Evolutionary conservation across 257 asterid species (phyloP).

Genomic region (Solanum tarijense): DNA sequence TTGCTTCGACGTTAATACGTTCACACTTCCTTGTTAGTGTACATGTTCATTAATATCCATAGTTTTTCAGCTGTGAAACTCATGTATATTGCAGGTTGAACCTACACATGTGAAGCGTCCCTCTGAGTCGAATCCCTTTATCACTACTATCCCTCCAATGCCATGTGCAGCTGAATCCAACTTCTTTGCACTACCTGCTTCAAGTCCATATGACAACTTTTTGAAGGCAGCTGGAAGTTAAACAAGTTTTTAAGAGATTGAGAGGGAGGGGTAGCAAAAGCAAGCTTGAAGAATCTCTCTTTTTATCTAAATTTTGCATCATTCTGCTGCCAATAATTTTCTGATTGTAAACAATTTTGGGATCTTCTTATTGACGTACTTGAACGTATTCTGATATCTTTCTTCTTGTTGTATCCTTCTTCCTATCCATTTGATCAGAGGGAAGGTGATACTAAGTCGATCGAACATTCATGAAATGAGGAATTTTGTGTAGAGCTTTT

Average conservation of each 20-base stretch:
- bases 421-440: not conserved
- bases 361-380: not conserved
- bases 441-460: not conserved
- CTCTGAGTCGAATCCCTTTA: conserved; percentile 1
- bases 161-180: conserved; percentile 29
- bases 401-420: not conserved
- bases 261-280: not conserved
- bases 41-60: not conserved
- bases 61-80: not conserved
- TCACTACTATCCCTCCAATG: conserved; percentile 8
- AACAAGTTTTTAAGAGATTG: not conserved
- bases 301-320: not conserved
- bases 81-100: not conserved
- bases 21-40: not conserved
- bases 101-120: not conserved
- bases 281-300: not conserved
- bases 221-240: conserved; percentile 73
- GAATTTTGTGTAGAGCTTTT: not conserved
- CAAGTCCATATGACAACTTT: conserved; percentile 74
- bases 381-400: not conserved
- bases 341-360: not conserved
- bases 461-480: not conserved
- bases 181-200: conserved; percentile 43
- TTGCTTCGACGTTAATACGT: not conserved
- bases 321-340: not conserved